A percentile compares a stretch with the other conserved stretches of the same genome.
Conservation (phyloP, 495 filamentous ascomycete genomes). For the Acidiella bohemica region DNA sequence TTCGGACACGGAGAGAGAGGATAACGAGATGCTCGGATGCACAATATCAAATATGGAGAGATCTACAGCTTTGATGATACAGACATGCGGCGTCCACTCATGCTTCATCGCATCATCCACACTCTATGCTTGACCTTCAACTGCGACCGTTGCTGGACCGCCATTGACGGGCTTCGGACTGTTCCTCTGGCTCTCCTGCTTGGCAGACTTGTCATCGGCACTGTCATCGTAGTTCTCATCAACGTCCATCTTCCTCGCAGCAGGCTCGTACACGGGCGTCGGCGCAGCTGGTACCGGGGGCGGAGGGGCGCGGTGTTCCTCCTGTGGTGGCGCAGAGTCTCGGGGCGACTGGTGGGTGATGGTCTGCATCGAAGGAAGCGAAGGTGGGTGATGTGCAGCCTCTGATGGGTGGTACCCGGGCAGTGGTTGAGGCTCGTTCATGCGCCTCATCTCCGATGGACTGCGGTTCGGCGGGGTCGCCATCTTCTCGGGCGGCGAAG, state of each 20-base stretch:
- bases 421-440: constrained; percentile 46
- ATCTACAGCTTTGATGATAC: no score
- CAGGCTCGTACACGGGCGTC: constrained; percentile 53
- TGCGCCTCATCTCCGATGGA: constrained; percentile 59
- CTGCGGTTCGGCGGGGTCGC: constrained; percentile 60
- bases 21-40: no score
- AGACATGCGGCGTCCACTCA: no score
- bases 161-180: constrained; percentile 28
- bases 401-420: constrained; percentile 78
- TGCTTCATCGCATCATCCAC: no score
- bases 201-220: constrained; percentile 60
- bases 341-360: constrained; percentile 48
- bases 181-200: constrained; percentile 31
- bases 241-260: constrained; percentile 88
- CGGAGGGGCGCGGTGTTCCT: constrained; percentile 33
- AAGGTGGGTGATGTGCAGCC: constrained; percentile 70
- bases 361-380: constrained; percentile 56
- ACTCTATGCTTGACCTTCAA: constrained; percentile 4
- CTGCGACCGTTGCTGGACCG: constrained; percentile 21
- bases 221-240: constrained; percentile 95
- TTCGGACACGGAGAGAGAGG: no score
- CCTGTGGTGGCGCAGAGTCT: constrained; percentile 37
- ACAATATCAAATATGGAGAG: no score
- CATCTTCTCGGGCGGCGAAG: constrained; percentile 44
- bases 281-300: constrained; percentile 37